These are phyloP conservation scores for Sphenostylis stenocarpa DNA, from an alignment of 306 rosid genomes.

Conservation along the genomic window DNA sequence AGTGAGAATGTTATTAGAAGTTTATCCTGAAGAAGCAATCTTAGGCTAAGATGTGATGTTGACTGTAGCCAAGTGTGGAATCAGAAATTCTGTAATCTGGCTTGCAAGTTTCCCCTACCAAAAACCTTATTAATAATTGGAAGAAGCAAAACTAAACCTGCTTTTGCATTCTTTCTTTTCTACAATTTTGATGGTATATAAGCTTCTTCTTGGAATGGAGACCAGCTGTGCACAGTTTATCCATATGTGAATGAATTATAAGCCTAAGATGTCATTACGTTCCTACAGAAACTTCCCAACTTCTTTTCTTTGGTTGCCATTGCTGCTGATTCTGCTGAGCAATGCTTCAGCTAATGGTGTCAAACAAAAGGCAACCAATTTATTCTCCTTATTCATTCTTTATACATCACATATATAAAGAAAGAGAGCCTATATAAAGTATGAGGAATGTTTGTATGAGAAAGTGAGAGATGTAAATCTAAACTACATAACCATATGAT, in stretches of 20 bases:
- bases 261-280: slow-evolving; percentile 24
- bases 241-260: slow-evolving; percentile 11
- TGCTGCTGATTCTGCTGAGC: slow-evolving; percentile 35
- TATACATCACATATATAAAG: no score
- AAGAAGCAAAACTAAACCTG: slow-evolving; percentile 30
- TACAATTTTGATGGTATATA: slow-evolving; percentile 28
- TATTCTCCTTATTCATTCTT: neutral
- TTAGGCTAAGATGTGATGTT: slow-evolving; percentile 36
- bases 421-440: no score
- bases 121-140: slow-evolving; percentile 22
- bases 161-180: slow-evolving; percentile 15
- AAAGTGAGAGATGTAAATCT: no score
- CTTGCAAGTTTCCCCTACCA: slow-evolving; percentile 57
- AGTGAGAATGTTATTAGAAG: slow-evolving; percentile 32
- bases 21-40: slow-evolving; percentile 60
- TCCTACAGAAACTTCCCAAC: slow-evolving; percentile 15
- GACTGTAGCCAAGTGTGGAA: slow-evolving; percentile 36
- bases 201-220: slow-evolving; percentile 29
- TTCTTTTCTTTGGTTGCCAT: slow-evolving; percentile 30
- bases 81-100: slow-evolving; percentile 38
- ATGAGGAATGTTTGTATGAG: no score
- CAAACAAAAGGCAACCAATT: slow-evolving; percentile 38
- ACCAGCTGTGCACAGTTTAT: neutral
- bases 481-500: no score
- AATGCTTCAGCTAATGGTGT: slow-evolving; percentile 41